phyloP scores from a whole-genome alignment of 345 rosid genomes.

The Erucastrum elatum region DNA sequence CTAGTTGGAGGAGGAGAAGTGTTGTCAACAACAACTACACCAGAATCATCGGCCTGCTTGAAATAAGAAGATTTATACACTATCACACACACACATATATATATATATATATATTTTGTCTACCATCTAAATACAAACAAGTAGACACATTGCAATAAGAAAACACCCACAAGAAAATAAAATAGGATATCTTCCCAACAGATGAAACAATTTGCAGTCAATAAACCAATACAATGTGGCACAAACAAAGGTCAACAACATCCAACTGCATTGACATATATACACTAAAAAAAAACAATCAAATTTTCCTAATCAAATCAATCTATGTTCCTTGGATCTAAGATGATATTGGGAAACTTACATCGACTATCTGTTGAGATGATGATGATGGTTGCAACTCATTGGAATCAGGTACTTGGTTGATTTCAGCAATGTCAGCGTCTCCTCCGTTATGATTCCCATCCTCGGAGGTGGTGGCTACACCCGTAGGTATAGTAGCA shows the following conservation, averaged over 20 bases:
- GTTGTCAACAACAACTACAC: constrained; percentile 38
- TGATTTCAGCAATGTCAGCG: constrained; percentile 35
- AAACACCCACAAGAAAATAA: neutral
- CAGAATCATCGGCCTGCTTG: constrained; percentile 43
- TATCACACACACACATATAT: too few species aligned
- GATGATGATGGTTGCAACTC: constrained; percentile 26
- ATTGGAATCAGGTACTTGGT: constrained; percentile 12
- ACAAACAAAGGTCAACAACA: neutral
- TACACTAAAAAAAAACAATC: neutral
- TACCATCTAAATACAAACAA: constrained; percentile 9
- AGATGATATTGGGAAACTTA: constrained; percentile 30
- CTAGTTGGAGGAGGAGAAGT: constrained; percentile 37
- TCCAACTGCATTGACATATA: neutral
- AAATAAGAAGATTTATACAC: neutral
- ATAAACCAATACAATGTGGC: neutral
- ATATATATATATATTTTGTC: neutral
- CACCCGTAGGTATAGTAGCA: constrained; percentile 9
- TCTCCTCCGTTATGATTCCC: constrained; percentile 37
- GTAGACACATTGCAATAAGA: neutral
- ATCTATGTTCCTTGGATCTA: neutral
- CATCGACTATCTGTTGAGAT: constrained; percentile 33
- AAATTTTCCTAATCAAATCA: neutral
- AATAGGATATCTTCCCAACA: neutral
- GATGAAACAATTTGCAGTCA: constrained; percentile 3
- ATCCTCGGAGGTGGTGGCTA: constrained; percentile 23